phyloP scores from a whole-genome alignment of 202 grass and related monocot genomes.

The Tripidium arundinaceum region DNA sequence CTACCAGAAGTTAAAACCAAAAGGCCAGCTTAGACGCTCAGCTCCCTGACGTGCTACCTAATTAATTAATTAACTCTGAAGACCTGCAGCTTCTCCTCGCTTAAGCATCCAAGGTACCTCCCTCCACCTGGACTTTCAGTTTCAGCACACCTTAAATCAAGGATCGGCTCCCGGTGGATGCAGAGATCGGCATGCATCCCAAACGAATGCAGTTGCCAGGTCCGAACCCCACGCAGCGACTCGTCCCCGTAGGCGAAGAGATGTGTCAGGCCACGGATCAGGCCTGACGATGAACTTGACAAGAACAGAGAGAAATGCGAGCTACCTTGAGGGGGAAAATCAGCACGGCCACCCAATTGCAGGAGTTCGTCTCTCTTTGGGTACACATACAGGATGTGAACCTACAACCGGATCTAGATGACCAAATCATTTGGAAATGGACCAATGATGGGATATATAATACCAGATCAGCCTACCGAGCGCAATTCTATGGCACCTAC shows the following conservation, averaged over 20 bases:
- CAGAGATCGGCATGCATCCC: slow-evolving; percentile 26
- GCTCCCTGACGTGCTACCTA: background rate
- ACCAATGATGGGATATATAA: too few relatives aligned
- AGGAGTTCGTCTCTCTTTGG: too few relatives aligned
- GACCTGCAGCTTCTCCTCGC: slow-evolving; percentile 59
- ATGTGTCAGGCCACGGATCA: too few relatives aligned
- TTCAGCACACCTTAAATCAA: slow-evolving; percentile 62
- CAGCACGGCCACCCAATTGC: too few relatives aligned
- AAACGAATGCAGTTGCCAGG: slow-evolving; percentile 64
- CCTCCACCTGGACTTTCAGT: background rate
- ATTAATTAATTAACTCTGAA: slow-evolving; percentile 41
- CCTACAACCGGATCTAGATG: too few relatives aligned
- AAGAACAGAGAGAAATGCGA: too few relatives aligned
- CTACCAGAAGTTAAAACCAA: slow-evolving; percentile 4
- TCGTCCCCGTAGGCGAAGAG: slow-evolving; percentile 71
- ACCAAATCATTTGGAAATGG: too few relatives aligned
- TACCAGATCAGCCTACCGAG: too few relatives aligned
- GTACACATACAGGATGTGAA: too few relatives aligned
- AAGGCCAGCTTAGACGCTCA: background rate
- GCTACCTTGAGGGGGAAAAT: too few relatives aligned
- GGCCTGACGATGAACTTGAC: too few relatives aligned
- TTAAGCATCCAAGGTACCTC: slow-evolving; percentile 57
- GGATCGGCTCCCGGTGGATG: slow-evolving; percentile 46
- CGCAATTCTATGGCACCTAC: too few relatives aligned
- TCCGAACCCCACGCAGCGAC: slow-evolving; percentile 35